Percentiles rank a stretch among this genome's conserved stretches.
Evolutionary conservation across 1,284 basidiomycete species (phyloP).

Genomic region (Cutaneotrichosporon mucoides): DNA sequence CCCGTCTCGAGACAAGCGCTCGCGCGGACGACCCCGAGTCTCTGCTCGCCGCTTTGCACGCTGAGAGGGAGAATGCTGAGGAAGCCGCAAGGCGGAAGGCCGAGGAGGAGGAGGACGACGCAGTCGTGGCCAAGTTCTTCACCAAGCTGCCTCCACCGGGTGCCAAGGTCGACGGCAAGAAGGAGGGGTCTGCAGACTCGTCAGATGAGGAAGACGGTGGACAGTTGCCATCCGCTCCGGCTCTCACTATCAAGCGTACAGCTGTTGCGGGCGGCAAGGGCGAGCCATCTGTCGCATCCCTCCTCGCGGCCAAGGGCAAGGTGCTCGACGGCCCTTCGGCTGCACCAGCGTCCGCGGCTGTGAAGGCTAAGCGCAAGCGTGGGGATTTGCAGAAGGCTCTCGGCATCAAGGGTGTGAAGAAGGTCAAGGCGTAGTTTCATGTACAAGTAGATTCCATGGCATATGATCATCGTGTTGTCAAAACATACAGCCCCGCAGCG

Average conservation of each 20-base stretch:
- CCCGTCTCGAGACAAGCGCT: slow-evolving; percentile 77
- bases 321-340: slow-evolving; percentile 51
- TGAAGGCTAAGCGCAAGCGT: slow-evolving; percentile 58
- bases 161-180: not conserved
- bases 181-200: not conserved
- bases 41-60: slow-evolving; percentile 38
- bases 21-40: slow-evolving; percentile 48
- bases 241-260: slow-evolving; percentile 67
- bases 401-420: slow-evolving; percentile 61
- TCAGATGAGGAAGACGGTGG: no score
- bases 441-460: not conserved
- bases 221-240: no score
- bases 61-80: slow-evolving; percentile 51
- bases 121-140: slow-evolving; percentile 79
- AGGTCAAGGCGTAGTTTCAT: slow-evolving; percentile 12
- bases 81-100: slow-evolving; percentile 53
- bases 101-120: slow-evolving; percentile 88
- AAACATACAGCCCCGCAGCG: not conserved
- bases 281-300: slow-evolving; percentile 65
- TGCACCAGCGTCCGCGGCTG: slow-evolving; percentile 1
- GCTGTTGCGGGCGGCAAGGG: slow-evolving; percentile 22
- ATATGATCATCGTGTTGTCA: not conserved
- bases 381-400: slow-evolving; percentile 45
- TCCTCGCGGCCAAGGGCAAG: slow-evolving; percentile 67
- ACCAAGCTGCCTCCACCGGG: slow-evolving; percentile 56